Conservation (phyloP, 2,329 filamentous ascomycete genomes). For the Fusarium sp. region DNA sequence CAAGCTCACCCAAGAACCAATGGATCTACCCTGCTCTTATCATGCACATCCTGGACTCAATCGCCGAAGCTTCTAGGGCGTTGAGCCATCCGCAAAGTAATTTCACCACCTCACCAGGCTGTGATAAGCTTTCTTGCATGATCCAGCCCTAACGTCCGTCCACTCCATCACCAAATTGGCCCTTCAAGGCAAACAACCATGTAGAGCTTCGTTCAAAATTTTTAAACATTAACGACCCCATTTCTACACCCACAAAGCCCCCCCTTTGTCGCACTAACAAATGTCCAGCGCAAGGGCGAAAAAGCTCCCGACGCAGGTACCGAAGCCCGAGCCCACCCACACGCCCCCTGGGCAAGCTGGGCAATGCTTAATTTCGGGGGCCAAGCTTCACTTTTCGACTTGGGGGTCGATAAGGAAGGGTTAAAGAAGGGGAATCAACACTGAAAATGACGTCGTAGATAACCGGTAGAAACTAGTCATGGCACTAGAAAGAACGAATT, state of each 20-base stretch:
- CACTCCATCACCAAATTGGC: not conserved
- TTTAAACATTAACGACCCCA: no score
- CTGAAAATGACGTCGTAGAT: conserved; percentile 1
- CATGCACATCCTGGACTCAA: conserved; percentile 11
- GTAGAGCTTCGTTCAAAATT: no score
- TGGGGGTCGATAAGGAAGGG: not conserved
- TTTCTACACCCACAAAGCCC: not conserved
- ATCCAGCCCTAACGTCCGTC: not conserved
- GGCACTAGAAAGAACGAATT: conserved; percentile 13
- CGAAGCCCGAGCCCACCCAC: not conserved
- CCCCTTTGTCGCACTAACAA: not conserved
- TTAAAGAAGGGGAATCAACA: not conserved
- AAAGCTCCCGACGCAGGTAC: conserved; percentile 28
- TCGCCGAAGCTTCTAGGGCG: not conserved
- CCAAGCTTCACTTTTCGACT: conserved; percentile 10
- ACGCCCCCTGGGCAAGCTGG: conserved; percentile 27
- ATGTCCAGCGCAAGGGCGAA: not conserved
- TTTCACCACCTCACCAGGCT: not conserved
- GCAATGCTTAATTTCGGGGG: conserved; percentile 33
- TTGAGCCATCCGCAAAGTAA: not conserved
- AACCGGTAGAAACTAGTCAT: conserved; percentile 2
- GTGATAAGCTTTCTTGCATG: conserved; percentile 24
- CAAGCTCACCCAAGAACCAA: no score
- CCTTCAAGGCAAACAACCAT: not conserved
- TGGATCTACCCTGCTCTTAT: conserved; percentile 1